Base-by-base conservation (phyloP, 1,284 basidiomycete species). In the Microbotryum saponariae region DNA sequence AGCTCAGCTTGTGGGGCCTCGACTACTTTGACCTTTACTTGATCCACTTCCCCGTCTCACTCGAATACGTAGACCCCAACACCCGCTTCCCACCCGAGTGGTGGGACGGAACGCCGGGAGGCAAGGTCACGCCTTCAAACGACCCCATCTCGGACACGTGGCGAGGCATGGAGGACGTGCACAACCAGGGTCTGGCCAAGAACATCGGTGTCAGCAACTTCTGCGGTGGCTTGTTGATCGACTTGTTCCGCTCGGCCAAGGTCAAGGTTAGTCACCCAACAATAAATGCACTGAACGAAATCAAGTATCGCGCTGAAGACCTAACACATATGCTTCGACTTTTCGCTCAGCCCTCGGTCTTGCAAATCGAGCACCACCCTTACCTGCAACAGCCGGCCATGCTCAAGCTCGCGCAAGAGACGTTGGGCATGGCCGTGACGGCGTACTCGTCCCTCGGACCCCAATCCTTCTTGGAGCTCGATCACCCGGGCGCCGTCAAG, bases 381-480 rank as follows among this genome's bases (percentile, higher is more conserved):
- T 70, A 86, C 76, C 78, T 87, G 67, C 79, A 81, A n/a, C 88
- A 89, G 74, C 79, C 85, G 63, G 76, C 79, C 16, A 78, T 89
- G 56, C 74, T 89, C 63, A 76, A 79, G 53, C 77, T 87, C 50
- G 81, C 80, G 70, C 82, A 85, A 69, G 69, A 71, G 33, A 42
- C 37, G 4, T 49, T 83, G 59, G 82, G 80, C 14, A 83, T 90
- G 56, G 83, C 83, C 12, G 74, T 90, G 58, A 89, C 87, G 53
- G 87, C 82, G 0, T 91, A 89, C 77, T 88, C 85, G 42, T 86
- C 85, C n/a, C 85, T 87, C 65, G 85, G 87, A 31, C 82, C 82
- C 76, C 51, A 80, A 42, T 64, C 63, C n/a, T 63, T 61, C 29
- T 57, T 65, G 31, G 60, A 66, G 47, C 20, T 60, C 56, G 37